A percentile compares a stretch with the other conserved stretches of the same genome.
These are phyloP conservation scores for Bassia scoparia DNA, from an alignment of 148 eudicot genomes.

Conservation along the genomic window DNA sequence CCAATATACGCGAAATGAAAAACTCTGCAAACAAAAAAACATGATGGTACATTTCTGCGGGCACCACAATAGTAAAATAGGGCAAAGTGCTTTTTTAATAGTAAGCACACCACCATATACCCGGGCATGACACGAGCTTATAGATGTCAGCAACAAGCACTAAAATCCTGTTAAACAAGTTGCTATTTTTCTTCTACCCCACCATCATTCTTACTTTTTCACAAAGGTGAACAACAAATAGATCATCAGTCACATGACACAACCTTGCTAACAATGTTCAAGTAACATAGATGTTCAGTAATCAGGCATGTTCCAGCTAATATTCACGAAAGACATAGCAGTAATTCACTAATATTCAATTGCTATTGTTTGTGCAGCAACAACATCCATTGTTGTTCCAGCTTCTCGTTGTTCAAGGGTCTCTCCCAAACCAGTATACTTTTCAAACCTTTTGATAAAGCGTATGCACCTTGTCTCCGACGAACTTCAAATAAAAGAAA, in stretches of 20 bases:
- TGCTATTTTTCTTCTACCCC: background rate
- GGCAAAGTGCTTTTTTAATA: background rate
- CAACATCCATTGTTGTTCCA: constrained; percentile 78
- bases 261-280: background rate
- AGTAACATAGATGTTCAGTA: too few relatives aligned
- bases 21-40: background rate
- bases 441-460: constrained; percentile 78
- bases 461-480: constrained; percentile 94
- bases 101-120: background rate
- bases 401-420: constrained; percentile 94
- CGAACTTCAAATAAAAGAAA: constrained; percentile 45
- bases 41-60: background rate
- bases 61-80: background rate
- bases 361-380: constrained; percentile 88
- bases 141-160: constrained; percentile 7
- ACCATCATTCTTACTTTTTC: constrained; percentile 1
- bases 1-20: too few relatives aligned
- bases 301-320: background rate
- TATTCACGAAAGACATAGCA: background rate
- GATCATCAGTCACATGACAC: background rate
- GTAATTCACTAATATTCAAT: constrained; percentile 24
- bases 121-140: background rate
- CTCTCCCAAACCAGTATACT: constrained; percentile 93
- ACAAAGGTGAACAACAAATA: constrained; percentile 3
- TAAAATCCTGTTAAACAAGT: background rate